Percentiles rank a stretch among this genome's conserved stretches.
Evolutionary conservation across 768 basidiomycete species (phyloP).

Genomic region (Tulasnella sp.): DNA sequence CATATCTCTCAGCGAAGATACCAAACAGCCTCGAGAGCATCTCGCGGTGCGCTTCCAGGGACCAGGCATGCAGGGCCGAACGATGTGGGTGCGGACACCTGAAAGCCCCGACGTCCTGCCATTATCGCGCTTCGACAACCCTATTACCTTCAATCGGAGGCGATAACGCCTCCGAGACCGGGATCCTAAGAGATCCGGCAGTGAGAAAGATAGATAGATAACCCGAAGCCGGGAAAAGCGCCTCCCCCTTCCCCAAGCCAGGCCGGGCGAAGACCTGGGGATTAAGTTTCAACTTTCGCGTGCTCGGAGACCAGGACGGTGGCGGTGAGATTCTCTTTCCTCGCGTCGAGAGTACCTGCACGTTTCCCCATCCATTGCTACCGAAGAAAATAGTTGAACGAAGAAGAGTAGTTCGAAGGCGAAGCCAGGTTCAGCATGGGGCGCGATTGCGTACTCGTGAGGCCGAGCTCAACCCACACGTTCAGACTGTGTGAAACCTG

Average conservation of each 20-base stretch:
- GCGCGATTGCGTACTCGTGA: no score
- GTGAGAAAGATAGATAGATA: neutral
- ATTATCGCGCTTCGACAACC: neutral
- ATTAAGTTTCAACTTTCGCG: neutral
- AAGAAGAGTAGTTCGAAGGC: no score
- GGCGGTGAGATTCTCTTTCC: neutral
- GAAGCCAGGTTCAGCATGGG: no score
- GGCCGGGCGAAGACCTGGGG: no score
- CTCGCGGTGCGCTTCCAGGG: neutral
- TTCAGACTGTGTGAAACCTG: neutral
- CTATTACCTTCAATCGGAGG: neutral
- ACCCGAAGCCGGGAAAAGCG: neutral
- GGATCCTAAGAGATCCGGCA: neutral
- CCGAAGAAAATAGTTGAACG: no score
- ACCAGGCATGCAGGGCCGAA: neutral
- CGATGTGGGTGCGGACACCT: neutral
- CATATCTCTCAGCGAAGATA: neutral
- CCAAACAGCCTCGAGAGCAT: neutral
- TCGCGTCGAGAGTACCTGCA: no score
- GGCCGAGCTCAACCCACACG: no score
- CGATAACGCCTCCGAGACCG: neutral
- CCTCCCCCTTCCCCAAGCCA: no score
- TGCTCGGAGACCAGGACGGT: neutral
- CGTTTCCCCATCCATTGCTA: no score
- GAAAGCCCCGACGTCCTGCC: neutral